These are phyloP conservation scores for Suhomyces chickasaworum DNA, from an alignment of 1,139 yeast species.

Conservation along the genomic window DNA sequence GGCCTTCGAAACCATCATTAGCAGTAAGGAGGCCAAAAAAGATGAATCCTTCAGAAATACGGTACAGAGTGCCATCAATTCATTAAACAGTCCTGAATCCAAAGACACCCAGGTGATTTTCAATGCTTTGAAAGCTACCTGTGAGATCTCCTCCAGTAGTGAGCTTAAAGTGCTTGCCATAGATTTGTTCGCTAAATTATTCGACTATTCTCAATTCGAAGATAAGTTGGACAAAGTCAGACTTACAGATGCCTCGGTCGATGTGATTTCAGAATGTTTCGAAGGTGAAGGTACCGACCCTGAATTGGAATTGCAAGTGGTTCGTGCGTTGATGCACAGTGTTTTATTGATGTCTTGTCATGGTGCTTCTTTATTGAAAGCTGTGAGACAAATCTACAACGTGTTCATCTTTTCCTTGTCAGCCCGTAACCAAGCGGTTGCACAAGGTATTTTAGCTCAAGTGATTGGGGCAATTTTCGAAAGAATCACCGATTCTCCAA, in stretches of 20 bases:
- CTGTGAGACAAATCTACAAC: slow-evolving; percentile 90
- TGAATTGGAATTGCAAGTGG: slow-evolving; percentile 85
- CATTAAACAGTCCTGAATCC: slow-evolving; percentile 31
- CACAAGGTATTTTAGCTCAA: slow-evolving; percentile 93
- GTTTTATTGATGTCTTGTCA: slow-evolving; percentile 84
- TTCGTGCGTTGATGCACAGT: slow-evolving; percentile 87
- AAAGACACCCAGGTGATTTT: slow-evolving; percentile 41
- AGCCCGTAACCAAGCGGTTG: slow-evolving; percentile 85
- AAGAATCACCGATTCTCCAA: slow-evolving; percentile 51
- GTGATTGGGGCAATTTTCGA: slow-evolving; percentile 85
- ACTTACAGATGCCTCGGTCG: slow-evolving; percentile 81
- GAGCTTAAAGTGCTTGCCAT: slow-evolving; percentile 44
- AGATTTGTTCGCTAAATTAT: slow-evolving; percentile 48
- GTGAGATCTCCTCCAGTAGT: slow-evolving; percentile 33
- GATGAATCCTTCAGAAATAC: slow-evolving; percentile 34
- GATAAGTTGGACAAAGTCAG: slow-evolving; percentile 47
- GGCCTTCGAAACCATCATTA: slow-evolving; percentile 38
- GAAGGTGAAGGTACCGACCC: slow-evolving; percentile 92
- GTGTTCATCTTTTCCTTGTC: slow-evolving; percentile 83
- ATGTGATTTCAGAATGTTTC: slow-evolving; percentile 81
- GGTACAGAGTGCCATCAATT: slow-evolving; percentile 41
- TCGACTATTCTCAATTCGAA: slow-evolving; percentile 46
- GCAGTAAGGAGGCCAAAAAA: slow-evolving; percentile 45
- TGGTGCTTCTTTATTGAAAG: slow-evolving; percentile 85
- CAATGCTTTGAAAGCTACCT: slow-evolving; percentile 43